A percentile compares a stretch with the other conserved stretches of the same genome.
These are phyloP conservation scores for Pyrrhoderma noxium DNA, from an alignment of 1,284 basidiomycete genomes.

Conservation along the genomic window DNA sequence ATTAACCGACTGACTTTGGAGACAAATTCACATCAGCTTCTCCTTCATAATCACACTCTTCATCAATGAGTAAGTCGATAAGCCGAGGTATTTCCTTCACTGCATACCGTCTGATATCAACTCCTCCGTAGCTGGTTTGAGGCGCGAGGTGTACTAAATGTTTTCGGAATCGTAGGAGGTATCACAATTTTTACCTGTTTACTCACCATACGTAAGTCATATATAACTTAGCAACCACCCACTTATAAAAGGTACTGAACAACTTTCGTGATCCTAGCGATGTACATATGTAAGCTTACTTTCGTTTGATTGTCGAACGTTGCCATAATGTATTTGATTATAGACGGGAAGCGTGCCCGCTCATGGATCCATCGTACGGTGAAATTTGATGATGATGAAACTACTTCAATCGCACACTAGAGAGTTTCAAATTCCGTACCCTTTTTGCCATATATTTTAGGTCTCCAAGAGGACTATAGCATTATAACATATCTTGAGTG, in stretches of 20 bases:
- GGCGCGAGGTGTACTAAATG: constrained; percentile 17
- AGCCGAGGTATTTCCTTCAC: neutral
- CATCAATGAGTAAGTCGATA: constrained; percentile 20
- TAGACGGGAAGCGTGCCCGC: constrained; percentile 20
- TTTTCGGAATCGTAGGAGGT: constrained; percentile 18
- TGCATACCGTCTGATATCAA: neutral
- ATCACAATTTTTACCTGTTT: constrained; percentile 17
- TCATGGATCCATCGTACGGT: constrained; percentile 21
- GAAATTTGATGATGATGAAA: constrained; percentile 18
- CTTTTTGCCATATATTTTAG: too few species aligned
- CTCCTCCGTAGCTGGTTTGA: constrained; percentile 13
- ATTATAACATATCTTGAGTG: too few species aligned
- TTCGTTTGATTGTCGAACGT: neutral
- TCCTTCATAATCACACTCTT: constrained; percentile 21
- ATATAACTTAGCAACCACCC: neutral
- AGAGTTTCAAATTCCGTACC: neutral
- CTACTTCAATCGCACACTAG: constrained; percentile 11
- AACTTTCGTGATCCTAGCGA: constrained; percentile 8
- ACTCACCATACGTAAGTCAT: constrained; percentile 19
- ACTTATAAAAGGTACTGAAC: neutral
- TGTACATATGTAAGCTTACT: constrained; percentile 19
- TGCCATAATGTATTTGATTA: neutral
- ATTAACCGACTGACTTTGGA: neutral
- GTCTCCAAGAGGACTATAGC: too few species aligned
- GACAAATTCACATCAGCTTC: constrained; percentile 10